Conservation (phyloP, 2,329 filamentous ascomycete species). For the Trichoderma oligosporum region DNA sequence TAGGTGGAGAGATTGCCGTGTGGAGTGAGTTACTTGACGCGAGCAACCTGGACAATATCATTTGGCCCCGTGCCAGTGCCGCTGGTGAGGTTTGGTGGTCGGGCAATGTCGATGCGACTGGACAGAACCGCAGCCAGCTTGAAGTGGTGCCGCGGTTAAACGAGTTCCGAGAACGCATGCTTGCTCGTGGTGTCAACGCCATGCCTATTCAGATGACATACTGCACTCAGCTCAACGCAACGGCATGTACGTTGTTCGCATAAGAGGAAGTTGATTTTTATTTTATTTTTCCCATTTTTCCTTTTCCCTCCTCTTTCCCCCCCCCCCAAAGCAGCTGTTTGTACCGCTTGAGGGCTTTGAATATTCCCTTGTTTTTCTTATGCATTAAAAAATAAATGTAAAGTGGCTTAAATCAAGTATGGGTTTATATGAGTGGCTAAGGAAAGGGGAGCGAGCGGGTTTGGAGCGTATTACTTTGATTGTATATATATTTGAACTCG, state of each 20-base stretch:
- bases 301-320: no score
- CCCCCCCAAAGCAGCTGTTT: no score
- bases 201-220: constrained; percentile 46
- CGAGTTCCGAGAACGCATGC: constrained; percentile 73
- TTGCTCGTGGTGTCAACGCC: constrained; percentile 62
- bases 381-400: neutral
- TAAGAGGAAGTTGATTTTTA: neutral
- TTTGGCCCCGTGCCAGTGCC: constrained; percentile 74
- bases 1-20: constrained; percentile 77
- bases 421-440: neutral
- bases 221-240: constrained; percentile 16
- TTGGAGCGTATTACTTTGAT: neutral
- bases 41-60: constrained; percentile 67
- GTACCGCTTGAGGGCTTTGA: no score
- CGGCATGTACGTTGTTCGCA: constrained; percentile 9
- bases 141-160: constrained; percentile 65
- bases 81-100: constrained; percentile 80
- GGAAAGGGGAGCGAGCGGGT: neutral
- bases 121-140: constrained; percentile 67
- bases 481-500: constrained; percentile 8
- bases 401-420: neutral
- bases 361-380: neutral
- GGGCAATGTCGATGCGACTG: constrained; percentile 60
- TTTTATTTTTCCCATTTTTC: neutral
- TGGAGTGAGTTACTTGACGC: constrained; percentile 80